Conservation (phyloP, 176 grass and related monocot species). For the Carex scoparia region DNA sequence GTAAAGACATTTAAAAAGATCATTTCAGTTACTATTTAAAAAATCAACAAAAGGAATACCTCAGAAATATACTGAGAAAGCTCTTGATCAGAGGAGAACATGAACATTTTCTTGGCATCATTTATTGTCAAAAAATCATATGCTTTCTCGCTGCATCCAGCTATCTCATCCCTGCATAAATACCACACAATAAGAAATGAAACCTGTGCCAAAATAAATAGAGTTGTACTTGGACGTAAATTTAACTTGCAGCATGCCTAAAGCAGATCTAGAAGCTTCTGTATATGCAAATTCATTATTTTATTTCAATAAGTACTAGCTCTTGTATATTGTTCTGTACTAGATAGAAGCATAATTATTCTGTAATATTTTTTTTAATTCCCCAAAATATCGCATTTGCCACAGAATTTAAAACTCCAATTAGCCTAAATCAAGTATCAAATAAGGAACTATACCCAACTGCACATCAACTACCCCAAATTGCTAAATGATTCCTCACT, state of each 20-base stretch:
- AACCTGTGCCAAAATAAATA: not conserved
- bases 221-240: not conserved
- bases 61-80: conserved; percentile 62
- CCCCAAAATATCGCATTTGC: not conserved
- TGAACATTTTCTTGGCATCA: conserved; percentile 60
- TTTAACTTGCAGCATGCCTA: not conserved
- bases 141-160: conserved; percentile 63
- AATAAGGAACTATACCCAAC: not conserved
- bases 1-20: not conserved
- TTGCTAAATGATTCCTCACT: not conserved
- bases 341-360: not conserved
- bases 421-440: not conserved
- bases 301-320: not conserved
- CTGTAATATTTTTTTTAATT: not conserved
- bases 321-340: not conserved
- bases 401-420: not conserved
- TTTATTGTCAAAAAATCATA: conserved; percentile 62
- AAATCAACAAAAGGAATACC: conserved; percentile 26
- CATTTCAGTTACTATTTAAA: not conserved
- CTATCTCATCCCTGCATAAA: conserved; percentile 62
- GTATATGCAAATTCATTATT: not conserved
- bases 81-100: conserved; percentile 65
- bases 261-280: not conserved
- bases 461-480: not conserved
- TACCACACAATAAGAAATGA: not conserved